Percentiles rank a stretch among this genome's conserved stretches.
Evolutionary conservation across 306 rosid genomes (phyloP).

Genomic region (Psophocarpus tetragonolobus): DNA sequence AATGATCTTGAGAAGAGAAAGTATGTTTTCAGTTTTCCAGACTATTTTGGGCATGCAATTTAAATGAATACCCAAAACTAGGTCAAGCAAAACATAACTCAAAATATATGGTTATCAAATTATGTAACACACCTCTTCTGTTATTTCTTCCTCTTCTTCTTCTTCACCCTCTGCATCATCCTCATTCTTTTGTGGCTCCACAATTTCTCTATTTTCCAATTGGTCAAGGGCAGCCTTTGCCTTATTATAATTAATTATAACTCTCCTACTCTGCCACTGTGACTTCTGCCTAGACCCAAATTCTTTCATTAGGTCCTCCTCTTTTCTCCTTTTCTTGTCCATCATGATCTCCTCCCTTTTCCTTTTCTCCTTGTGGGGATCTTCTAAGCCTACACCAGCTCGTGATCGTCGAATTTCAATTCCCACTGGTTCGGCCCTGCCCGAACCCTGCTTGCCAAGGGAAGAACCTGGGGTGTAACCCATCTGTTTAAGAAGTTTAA

Average conservation of each 20-base stretch:
- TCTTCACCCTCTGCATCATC: conserved; percentile 61
- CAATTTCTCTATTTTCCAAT: conserved; percentile 80
- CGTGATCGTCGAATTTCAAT: conserved; percentile 80
- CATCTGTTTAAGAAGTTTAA: conserved; percentile 85
- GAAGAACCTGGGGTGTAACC: conserved; percentile 84
- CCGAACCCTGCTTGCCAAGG: conserved; percentile 78
- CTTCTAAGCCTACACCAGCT: conserved; percentile 84
- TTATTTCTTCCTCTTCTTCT: conserved; percentile 68
- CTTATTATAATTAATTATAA: conserved; percentile 62
- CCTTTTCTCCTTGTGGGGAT: conserved; percentile 73
- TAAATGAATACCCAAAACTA: conserved; percentile 24
- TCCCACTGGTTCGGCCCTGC: conserved; percentile 80
- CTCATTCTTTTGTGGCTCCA: conserved; percentile 63
- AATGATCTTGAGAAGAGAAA: conserved; percentile 25
- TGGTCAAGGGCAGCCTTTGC: conserved; percentile 86
- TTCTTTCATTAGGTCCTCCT: conserved; percentile 65
- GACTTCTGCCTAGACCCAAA: conserved; percentile 86
- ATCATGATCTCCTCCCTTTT: conserved; percentile 53
- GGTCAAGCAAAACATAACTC: conserved; percentile 7
- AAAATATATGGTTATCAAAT: conserved; percentile 9
- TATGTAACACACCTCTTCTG: conserved; percentile 77
- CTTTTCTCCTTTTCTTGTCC: conserved; percentile 54
- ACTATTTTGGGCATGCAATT: conserved; percentile 6
- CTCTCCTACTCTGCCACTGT: conserved; percentile 70
- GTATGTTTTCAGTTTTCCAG: not conserved